These are phyloP conservation scores for Pyricularia sp. DNA, from an alignment of 2,329 filamentous ascomycete genomes.

Conservation along the genomic window DNA sequence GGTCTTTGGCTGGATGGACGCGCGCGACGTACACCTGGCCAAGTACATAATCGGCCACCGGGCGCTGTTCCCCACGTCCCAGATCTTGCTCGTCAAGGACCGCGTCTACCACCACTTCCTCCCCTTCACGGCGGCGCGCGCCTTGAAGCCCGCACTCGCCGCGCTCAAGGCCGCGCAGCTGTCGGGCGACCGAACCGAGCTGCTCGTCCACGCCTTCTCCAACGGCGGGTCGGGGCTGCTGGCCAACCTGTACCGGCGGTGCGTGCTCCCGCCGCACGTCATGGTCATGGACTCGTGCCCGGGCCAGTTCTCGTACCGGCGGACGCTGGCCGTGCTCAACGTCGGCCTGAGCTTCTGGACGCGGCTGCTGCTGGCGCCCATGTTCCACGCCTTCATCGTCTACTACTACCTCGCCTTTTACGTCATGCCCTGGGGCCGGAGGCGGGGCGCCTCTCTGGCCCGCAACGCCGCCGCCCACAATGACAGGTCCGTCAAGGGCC, in stretches of 20 bases:
- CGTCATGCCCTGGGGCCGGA: constrained; percentile 19
- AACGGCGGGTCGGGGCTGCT: constrained; percentile 40
- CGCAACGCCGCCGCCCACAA: constrained; percentile 27
- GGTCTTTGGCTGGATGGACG: constrained; percentile 41
- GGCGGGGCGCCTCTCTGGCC: constrained; percentile 16
- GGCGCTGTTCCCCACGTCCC: constrained; percentile 30
- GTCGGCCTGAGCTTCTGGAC: constrained; percentile 20
- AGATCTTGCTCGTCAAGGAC: constrained; percentile 37
- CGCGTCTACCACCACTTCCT: constrained; percentile 26
- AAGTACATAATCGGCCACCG: constrained; percentile 41
- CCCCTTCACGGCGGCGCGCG: constrained; percentile 18
- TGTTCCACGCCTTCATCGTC: constrained; percentile 24
- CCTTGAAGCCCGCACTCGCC: constrained; percentile 28
- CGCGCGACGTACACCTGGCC: constrained; percentile 36
- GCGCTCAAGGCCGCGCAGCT: constrained; percentile 22
- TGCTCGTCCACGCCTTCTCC: constrained; percentile 41
- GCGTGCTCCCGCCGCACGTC: constrained; percentile 29
- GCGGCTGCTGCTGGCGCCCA: constrained; percentile 18
- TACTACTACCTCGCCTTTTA: constrained; percentile 20
- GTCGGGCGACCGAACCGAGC: constrained; percentile 10
- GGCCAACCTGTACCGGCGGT: constrained; percentile 25
- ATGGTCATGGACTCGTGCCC: constrained; percentile 39
- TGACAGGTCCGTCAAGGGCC: constrained; percentile 17
- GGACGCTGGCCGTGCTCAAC: constrained; percentile 29
- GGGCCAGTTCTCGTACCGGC: constrained; percentile 29